Conservation (phyloP, 371 early-diverging fungal genomes). For the Smittium culicis region DNA sequence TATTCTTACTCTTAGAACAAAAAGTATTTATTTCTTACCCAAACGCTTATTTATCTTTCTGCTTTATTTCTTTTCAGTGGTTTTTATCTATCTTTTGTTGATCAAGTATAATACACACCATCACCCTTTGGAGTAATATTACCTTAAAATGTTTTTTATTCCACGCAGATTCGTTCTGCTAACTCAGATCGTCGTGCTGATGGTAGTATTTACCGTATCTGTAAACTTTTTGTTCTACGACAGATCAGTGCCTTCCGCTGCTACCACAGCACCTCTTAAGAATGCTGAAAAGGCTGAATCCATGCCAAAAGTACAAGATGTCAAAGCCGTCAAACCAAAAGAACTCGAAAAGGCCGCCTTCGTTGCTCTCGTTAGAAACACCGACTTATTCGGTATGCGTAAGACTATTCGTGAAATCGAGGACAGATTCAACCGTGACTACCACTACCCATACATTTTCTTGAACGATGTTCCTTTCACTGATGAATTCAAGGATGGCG, state of each 20-base stretch:
- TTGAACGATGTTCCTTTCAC: conserved; percentile 75
- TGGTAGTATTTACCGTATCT: not conserved
- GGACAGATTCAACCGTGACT: conserved; percentile 67
- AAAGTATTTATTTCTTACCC: too few species aligned
- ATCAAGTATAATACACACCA: too few species aligned
- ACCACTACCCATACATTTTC: conserved; percentile 86
- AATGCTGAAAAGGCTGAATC: too few species aligned
- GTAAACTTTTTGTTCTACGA: not conserved
- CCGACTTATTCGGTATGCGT: conserved; percentile 52
- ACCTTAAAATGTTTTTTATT: not conserved
- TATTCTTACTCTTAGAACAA: too few species aligned
- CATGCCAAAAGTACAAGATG: too few species aligned
- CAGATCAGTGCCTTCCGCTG: not conserved
- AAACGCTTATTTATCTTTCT: too few species aligned
- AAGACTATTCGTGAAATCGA: conserved; percentile 63
- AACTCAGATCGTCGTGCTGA: not conserved
- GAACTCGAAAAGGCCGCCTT: conserved; percentile 37
- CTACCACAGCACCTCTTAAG: not conserved
- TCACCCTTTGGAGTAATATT: too few species aligned
- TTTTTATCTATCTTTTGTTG: too few species aligned
- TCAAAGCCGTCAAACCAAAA: not conserved
- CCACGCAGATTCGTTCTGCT: not conserved
- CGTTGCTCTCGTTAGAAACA: conserved; percentile 58
- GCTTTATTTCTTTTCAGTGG: too few species aligned
- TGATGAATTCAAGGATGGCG: conserved; percentile 52